Percentiles rank a stretch among this genome's conserved stretches.
These are phyloP conservation scores for Pseudonectria foliicola DNA, from an alignment of 2,329 filamentous ascomycete species.

Conservation along the genomic window DNA sequence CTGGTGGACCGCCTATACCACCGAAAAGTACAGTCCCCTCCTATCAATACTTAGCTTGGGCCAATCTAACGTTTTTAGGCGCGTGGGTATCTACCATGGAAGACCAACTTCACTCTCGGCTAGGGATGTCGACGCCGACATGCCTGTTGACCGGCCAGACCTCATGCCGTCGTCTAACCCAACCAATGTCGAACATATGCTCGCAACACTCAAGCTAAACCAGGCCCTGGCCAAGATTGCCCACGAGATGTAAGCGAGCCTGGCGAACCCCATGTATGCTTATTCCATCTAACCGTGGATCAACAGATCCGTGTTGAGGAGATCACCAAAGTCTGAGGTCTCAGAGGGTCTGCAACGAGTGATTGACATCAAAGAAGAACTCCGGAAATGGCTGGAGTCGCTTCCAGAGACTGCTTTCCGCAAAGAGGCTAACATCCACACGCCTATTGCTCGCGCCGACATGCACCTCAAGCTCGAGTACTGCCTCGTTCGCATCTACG, in stretches of 20 bases:
- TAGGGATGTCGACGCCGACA: slow-evolving; percentile 45
- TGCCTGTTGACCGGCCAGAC: slow-evolving; percentile 40
- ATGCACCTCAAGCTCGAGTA: slow-evolving; percentile 47
- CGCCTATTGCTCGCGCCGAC: slow-evolving; percentile 38
- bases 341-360: slow-evolving; percentile 27
- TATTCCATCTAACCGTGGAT: slow-evolving; percentile 5
- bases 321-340: slow-evolving; percentile 24
- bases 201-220: slow-evolving; percentile 34
- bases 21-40: slow-evolving; percentile 39
- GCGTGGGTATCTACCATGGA: slow-evolving; percentile 50
- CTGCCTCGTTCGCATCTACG: slow-evolving; percentile 45
- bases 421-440: slow-evolving; percentile 33
- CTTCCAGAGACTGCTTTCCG: slow-evolving; percentile 25
- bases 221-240: slow-evolving; percentile 28
- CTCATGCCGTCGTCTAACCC: slow-evolving; percentile 33
- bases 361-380: slow-evolving; percentile 29
- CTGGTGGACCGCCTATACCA: slow-evolving; percentile 51
- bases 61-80: slow-evolving; percentile 26
- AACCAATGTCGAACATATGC: slow-evolving; percentile 38
- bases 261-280: no score
- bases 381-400: slow-evolving; percentile 32
- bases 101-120: slow-evolving; percentile 46
- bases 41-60: background rate
- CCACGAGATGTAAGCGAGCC: slow-evolving; percentile 35
- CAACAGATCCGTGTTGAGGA: slow-evolving; percentile 27